A percentile compares a stretch with the other conserved stretches of the same genome.
Conservation (phyloP, 345 rosid genomes). For the Murraya koenigii region DNA sequence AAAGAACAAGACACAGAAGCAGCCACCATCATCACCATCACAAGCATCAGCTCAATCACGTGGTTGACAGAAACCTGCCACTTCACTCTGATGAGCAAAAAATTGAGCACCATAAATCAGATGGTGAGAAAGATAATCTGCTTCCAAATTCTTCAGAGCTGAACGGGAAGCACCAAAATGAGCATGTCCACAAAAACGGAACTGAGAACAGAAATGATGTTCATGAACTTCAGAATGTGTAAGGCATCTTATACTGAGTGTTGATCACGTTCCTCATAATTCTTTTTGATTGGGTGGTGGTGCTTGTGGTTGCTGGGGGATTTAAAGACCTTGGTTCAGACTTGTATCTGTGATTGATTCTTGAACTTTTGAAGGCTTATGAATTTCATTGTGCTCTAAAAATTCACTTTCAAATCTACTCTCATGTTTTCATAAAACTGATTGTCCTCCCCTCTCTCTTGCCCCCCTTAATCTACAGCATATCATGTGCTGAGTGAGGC, state of each 20-base stretch:
- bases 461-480: fast-evolving
- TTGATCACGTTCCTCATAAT: background rate
- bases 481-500: background rate
- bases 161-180: slow-evolving; percentile 12
- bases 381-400: background rate
- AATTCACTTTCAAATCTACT: background rate
- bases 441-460: background rate
- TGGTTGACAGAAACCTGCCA: slow-evolving; percentile 9
- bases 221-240: background rate
- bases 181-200: background rate
- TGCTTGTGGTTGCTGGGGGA: background rate
- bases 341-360: background rate
- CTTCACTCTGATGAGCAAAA: background rate
- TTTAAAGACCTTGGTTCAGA: background rate
- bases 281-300: background rate
- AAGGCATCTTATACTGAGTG: background rate
- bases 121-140: slow-evolving; percentile 3
- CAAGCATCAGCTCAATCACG: slow-evolving; percentile 15
- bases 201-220: background rate
- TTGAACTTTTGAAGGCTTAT: background rate
- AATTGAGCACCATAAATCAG: background rate
- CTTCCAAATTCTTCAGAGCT: background rate
- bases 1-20: slow-evolving; percentile 25
- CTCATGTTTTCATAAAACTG: background rate
- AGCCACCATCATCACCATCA: slow-evolving; percentile 25